These are phyloP conservation scores for Suhomyces yuchorum DNA, from an alignment of 1,139 yeast species.

Conservation along the genomic window DNA sequence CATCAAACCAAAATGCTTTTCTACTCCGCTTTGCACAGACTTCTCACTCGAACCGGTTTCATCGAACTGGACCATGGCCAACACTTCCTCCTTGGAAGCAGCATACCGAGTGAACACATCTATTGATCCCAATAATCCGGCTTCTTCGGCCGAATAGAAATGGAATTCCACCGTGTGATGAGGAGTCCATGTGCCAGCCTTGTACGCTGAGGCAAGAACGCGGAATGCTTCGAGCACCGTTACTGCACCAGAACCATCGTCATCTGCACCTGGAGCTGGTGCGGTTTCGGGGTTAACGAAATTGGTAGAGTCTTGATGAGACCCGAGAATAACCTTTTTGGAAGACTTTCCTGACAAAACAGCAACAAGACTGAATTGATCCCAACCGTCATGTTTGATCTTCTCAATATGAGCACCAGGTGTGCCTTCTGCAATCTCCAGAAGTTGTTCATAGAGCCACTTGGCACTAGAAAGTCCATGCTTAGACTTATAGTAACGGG, in stretches of 20 bases:
- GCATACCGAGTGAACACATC: slow-evolving; percentile 69
- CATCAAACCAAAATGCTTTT: slow-evolving; percentile 80
- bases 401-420: slow-evolving; percentile 30
- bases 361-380: slow-evolving; percentile 46
- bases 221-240: slow-evolving; percentile 78
- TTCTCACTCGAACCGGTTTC: slow-evolving; percentile 85
- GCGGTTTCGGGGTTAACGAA: slow-evolving; percentile 67
- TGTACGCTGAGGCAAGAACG: slow-evolving; percentile 46
- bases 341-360: slow-evolving; percentile 39
- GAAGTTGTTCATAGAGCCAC: slow-evolving; percentile 63
- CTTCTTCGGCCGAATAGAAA: slow-evolving; percentile 94
- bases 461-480: slow-evolving; percentile 70
- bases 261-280: slow-evolving; percentile 95
- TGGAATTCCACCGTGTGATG: slow-evolving; percentile 85
- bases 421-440: slow-evolving; percentile 42
- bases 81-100: slow-evolving; percentile 50
- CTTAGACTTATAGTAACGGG: slow-evolving; percentile 76
- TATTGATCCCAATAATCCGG: slow-evolving; percentile 84
- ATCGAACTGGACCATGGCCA: slow-evolving; percentile 90
- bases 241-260: slow-evolving; percentile 87
- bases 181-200: slow-evolving; percentile 49
- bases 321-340: slow-evolving; percentile 70
- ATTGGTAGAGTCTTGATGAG: slow-evolving; percentile 88
- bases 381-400: slow-evolving; percentile 46
- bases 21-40: slow-evolving; percentile 53